Percentiles rank a stretch among this genome's conserved stretches.
These are phyloP conservation scores for Yarrowia hollandica DNA, from an alignment of 805 yeast genomes.

Conservation along the genomic window DNA sequence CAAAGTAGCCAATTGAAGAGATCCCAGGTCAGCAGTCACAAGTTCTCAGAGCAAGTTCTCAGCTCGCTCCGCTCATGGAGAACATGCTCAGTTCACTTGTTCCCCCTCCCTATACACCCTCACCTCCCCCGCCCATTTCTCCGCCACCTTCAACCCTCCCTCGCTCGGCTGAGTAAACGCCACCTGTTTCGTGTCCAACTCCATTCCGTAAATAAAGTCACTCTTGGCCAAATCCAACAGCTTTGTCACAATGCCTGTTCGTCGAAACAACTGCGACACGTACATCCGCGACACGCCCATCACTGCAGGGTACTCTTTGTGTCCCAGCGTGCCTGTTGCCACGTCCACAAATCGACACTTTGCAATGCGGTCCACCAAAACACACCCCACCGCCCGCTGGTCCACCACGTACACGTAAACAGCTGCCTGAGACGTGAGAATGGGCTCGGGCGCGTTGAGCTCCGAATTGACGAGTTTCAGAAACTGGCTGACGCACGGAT, in stretches of 20 bases:
- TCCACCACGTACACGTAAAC: conserved; percentile 19
- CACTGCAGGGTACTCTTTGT: conserved; percentile 1
- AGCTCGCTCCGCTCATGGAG: no score
- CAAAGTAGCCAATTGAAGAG: no score
- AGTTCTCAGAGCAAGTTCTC: no score
- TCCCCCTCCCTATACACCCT: conserved; percentile 11
- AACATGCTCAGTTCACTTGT: no score
- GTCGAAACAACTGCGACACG: conserved; percentile 16
- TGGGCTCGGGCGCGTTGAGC: conserved; percentile 19
- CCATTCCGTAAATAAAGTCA: conserved; percentile 16
- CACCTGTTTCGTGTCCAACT: neutral
- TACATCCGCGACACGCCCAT: conserved; percentile 29
- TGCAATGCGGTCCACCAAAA: conserved; percentile 5
- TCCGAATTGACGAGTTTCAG: conserved; percentile 23
- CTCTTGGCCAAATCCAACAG: conserved; percentile 9
- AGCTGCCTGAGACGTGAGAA: conserved; percentile 3
- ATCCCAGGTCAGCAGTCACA: no score
- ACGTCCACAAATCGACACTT: neutral
- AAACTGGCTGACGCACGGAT: conserved; percentile 3
- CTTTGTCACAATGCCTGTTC: conserved; percentile 11
- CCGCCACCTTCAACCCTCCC: conserved; percentile 21
- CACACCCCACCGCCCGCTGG: conserved; percentile 21
- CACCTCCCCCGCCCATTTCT: conserved; percentile 4
- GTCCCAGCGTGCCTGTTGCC: neutral
- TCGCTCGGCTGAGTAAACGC: conserved; percentile 25